Percentiles rank a stretch among this genome's conserved stretches.
These are phyloP conservation scores for Collybia mongolica DNA, from an alignment of 768 basidiomycete species.

Conservation along the genomic window DNA sequence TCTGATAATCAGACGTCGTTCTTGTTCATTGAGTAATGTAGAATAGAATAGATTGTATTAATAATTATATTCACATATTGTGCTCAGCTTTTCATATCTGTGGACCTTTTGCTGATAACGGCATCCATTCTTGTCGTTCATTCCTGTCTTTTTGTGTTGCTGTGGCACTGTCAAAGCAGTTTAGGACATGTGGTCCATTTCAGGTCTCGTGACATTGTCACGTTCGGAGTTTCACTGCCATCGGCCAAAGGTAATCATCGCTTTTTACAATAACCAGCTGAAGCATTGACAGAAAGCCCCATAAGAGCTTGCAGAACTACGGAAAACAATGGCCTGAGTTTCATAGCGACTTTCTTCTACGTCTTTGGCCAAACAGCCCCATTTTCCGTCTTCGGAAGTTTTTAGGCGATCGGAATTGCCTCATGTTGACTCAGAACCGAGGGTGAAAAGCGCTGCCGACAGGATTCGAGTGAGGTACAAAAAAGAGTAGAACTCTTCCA, in stretches of 20 bases:
- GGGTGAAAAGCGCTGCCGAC: conserved; percentile 9
- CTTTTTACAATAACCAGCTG: no score
- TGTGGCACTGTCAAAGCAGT: not conserved
- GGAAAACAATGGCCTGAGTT: no score
- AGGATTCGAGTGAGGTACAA: conserved; percentile 2
- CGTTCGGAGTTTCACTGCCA: no score
- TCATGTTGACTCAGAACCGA: conserved; percentile 19
- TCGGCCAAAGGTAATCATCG: no score
- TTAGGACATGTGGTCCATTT: no score
- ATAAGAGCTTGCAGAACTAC: no score
- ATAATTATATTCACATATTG: not conserved
- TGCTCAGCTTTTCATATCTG: no score
- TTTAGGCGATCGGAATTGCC: conserved; percentile 13
- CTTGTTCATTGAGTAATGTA: conserved; percentile 6
- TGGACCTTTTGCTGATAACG: not conserved
- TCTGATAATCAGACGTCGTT: conserved; percentile 11
- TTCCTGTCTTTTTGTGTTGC: not conserved
- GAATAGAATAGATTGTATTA: not conserved
- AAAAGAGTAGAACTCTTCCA: not conserved
- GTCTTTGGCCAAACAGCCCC: not conserved
- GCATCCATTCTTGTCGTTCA: not conserved
- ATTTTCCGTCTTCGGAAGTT: not conserved
- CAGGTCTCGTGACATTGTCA: no score
- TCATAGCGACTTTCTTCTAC: not conserved
- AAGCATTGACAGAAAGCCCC: no score